These are phyloP conservation scores for Ochromonas danica DNA, from an alignment of 108 stramenopile genomes.

Conservation along the genomic window DNA sequence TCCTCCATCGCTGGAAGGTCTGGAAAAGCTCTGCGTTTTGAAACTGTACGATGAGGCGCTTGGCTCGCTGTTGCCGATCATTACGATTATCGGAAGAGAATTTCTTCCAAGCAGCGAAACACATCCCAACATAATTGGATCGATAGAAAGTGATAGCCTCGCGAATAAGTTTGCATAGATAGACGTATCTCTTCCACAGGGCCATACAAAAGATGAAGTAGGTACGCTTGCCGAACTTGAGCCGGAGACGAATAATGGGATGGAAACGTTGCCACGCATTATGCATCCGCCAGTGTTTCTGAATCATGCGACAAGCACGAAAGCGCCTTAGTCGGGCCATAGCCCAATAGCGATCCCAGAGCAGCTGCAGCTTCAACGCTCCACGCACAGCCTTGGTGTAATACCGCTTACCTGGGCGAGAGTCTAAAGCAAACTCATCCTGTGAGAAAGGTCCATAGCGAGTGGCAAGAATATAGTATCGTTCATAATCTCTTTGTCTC, in stretches of 20 bases:
- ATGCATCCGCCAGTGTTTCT: background rate
- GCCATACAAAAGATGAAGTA: background rate
- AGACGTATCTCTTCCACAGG: background rate
- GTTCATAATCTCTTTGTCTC: conserved; percentile 15
- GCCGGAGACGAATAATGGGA: conserved; percentile 20
- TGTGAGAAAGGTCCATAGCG: conserved; percentile 20
- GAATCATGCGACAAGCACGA: conserved; percentile 27
- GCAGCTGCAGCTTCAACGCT: conserved; percentile 11
- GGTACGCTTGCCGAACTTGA: conserved; percentile 10
- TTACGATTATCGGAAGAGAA: background rate
- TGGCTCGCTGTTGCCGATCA: background rate
- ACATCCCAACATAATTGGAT: background rate
- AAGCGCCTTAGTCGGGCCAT: background rate
- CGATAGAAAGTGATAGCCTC: background rate
- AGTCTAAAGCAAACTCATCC: conserved; percentile 22
- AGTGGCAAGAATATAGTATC: conserved; percentile 20
- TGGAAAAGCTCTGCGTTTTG: background rate
- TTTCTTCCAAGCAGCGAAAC: conserved; percentile 11
- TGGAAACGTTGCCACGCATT: background rate
- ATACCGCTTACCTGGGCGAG: conserved; percentile 20
- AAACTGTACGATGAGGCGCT: background rate
- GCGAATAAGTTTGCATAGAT: background rate
- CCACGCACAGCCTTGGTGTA: background rate
- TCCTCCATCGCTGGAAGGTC: background rate
- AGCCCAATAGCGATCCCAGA: conserved; percentile 28